Evolutionary conservation across 176 grass and related monocot species (phyloP).

Genomic region (Ananas comosus): DNA sequence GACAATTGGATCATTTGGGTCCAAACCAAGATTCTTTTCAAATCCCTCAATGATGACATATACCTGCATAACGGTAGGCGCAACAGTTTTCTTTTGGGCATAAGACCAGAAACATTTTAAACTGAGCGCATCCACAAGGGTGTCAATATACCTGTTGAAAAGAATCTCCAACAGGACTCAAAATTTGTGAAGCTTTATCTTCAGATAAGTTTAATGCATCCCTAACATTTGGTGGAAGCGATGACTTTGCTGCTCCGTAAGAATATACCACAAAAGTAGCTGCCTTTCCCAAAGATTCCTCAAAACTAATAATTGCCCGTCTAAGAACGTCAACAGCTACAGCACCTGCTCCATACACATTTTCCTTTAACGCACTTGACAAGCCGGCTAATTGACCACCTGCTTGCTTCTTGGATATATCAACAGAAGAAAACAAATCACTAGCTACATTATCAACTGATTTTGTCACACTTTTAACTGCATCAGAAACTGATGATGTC

Average conservation of each 20-base stretch:
- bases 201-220: slow-evolving; percentile 64
- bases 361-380: slow-evolving; percentile 47
- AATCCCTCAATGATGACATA: slow-evolving; percentile 54
- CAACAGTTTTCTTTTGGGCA: not conserved
- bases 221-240: slow-evolving; percentile 60
- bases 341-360: slow-evolving; percentile 36
- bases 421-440: slow-evolving; percentile 41
- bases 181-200: slow-evolving; percentile 53
- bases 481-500: slow-evolving; percentile 48
- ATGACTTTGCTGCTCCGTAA: slow-evolving; percentile 66
- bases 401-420: slow-evolving; percentile 50
- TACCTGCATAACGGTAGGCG: slow-evolving; percentile 32
- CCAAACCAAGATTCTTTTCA: slow-evolving; percentile 81
- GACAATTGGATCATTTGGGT: slow-evolving; percentile 80
- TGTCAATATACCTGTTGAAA: slow-evolving; percentile 65
- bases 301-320: slow-evolving; percentile 40
- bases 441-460: slow-evolving; percentile 37
- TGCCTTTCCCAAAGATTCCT: slow-evolving; percentile 59
- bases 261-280: slow-evolving; percentile 48
- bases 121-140: not conserved
- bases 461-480: slow-evolving; percentile 45
- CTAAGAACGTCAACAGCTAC: slow-evolving; percentile 50
- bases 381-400: slow-evolving; percentile 19
- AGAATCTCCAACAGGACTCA: slow-evolving; percentile 50
- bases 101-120: not conserved